Conservation (phyloP, 2,329 filamentous ascomycete genomes). For the Hypoxylon sp. region DNA sequence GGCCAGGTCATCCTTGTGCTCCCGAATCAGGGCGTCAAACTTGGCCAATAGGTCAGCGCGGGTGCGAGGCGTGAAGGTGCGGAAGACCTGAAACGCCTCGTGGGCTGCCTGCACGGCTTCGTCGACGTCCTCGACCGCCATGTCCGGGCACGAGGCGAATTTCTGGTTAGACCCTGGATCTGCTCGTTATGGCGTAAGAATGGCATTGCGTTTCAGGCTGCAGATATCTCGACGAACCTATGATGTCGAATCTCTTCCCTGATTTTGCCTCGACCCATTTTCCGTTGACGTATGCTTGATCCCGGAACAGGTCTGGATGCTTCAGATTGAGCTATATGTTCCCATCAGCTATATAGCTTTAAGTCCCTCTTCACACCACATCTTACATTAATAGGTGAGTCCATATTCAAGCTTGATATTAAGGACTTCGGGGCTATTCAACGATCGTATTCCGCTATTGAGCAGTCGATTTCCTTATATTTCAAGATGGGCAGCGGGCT, state of each 20-base stretch:
- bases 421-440: background rate
- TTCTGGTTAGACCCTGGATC: constrained; percentile 62
- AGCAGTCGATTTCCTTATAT: background rate
- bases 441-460: background rate
- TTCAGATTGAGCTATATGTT: constrained; percentile 61
- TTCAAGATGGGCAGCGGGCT: background rate
- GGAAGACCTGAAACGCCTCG: constrained; percentile 72
- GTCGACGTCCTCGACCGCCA: constrained; percentile 72
- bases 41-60: constrained; percentile 74
- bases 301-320: constrained; percentile 67
- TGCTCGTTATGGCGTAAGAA: constrained; percentile 47
- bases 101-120: constrained; percentile 71
- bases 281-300: constrained; percentile 68
- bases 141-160: constrained; percentile 61
- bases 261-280: constrained; percentile 70
- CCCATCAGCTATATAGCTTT: constrained; percentile 12
- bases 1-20: constrained; percentile 73
- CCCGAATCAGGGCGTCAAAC: constrained; percentile 76
- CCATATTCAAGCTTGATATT: constrained; percentile 26
- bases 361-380: constrained; percentile 2
- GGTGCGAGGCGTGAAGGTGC: constrained; percentile 71
- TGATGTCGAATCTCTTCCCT: constrained; percentile 70
- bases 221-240: constrained; percentile 58
- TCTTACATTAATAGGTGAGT: constrained; percentile 33
- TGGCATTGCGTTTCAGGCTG: background rate